These are phyloP conservation scores for Fusarium dlaminii DNA, from an alignment of 2,329 filamentous ascomycete genomes.

Conservation along the genomic window DNA sequence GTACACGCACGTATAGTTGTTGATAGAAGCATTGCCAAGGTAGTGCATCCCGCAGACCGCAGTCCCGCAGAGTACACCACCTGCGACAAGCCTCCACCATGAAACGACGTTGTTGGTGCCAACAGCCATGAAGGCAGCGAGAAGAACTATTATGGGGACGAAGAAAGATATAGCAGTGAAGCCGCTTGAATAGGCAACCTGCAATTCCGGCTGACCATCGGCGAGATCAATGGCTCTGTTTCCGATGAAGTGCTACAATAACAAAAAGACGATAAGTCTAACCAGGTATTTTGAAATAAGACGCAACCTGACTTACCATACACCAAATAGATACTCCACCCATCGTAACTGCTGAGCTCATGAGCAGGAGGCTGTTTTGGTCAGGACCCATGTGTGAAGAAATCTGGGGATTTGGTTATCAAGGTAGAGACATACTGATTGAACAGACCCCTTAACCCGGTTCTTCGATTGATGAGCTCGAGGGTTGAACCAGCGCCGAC, in stretches of 20 bases:
- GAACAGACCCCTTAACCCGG: conserved; percentile 71
- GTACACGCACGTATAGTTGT: conserved; percentile 77
- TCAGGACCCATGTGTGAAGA: background rate
- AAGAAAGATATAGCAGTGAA: conserved; percentile 83
- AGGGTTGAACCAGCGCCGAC: conserved; percentile 82
- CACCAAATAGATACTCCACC: conserved; percentile 79
- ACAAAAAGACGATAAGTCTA: background rate
- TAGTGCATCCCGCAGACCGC: conserved; percentile 90
- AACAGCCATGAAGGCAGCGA: conserved; percentile 75
- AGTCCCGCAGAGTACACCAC: conserved; percentile 75
- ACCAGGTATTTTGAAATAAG: background rate
- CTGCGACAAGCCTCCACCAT: conserved; percentile 66
- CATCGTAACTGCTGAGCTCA: conserved; percentile 74
- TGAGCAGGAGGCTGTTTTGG: conserved; percentile 65
- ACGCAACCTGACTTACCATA: conserved; percentile 58
- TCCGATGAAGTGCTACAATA: conserved; percentile 65
- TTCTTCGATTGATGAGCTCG: conserved; percentile 82
- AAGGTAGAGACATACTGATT: conserved; percentile 67
- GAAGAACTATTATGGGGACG: conserved; percentile 78
- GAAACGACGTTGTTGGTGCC: conserved; percentile 67
- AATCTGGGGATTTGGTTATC: background rate
- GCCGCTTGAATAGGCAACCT: conserved; percentile 77
- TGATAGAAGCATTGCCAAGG: conserved; percentile 83
- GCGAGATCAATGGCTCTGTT: conserved; percentile 81
- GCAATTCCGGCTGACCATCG: conserved; percentile 67